phyloP scores from a whole-genome alignment of 495 filamentous ascomycete genomes.

The Trichoderma asperelloides region DNA sequence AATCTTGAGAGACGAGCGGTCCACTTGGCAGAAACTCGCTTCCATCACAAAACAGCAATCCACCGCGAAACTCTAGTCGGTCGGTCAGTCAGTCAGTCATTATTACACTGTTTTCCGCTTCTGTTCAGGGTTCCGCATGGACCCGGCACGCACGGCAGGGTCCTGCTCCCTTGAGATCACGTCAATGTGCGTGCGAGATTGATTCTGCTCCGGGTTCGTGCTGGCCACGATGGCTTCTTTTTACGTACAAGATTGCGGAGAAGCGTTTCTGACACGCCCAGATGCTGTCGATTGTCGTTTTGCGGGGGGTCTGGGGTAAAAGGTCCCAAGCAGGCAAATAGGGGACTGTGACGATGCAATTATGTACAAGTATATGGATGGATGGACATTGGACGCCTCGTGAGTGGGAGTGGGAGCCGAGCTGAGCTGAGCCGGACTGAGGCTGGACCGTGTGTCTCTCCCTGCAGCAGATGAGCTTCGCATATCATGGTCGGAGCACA shows the following conservation, averaged over 20 bases:
- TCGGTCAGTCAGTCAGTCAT: too few species aligned
- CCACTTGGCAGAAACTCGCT: not conserved
- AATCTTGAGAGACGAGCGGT: not conserved
- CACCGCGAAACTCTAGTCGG: too few species aligned
- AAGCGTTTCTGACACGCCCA: not conserved
- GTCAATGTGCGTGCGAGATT: not conserved
- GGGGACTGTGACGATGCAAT: too few species aligned
- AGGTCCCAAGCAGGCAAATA: not conserved
- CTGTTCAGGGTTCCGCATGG: not conserved
- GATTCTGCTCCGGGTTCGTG: not conserved
- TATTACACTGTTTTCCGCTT: too few species aligned
- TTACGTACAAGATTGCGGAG: constrained; percentile 8
- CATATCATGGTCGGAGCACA: too few species aligned
- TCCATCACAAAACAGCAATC: not conserved
- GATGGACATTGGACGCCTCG: too few species aligned
- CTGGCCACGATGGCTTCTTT: not conserved
- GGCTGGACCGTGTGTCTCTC: too few species aligned
- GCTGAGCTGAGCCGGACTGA: too few species aligned
- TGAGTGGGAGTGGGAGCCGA: too few species aligned
- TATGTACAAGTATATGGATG: too few species aligned
- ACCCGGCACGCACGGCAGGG: not conserved
- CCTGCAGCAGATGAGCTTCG: too few species aligned
- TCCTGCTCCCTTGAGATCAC: not conserved
- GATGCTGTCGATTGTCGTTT: constrained; percentile 1
- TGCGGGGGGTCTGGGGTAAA: constrained; percentile 3